Percentiles rank a stretch among this genome's conserved stretches.
These are phyloP conservation scores for Sechiopsis laciniata DNA, from an alignment of 306 rosid species.

Conservation along the genomic window DNA sequence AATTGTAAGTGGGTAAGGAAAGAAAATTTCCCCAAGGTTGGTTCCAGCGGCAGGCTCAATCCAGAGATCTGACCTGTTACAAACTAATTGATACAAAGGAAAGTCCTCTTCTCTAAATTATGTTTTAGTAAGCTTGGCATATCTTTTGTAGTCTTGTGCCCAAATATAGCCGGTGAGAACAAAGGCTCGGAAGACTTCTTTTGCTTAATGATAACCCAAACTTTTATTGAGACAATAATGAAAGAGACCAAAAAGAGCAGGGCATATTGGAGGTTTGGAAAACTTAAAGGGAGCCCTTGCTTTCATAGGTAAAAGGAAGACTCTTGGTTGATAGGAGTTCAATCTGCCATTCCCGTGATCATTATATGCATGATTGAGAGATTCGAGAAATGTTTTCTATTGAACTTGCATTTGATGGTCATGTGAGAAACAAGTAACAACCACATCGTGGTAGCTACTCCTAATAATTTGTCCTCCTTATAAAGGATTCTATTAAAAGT, in stretches of 20 bases:
- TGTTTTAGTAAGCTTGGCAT: not conserved
- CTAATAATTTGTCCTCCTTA: not conserved
- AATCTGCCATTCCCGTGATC: not conserved
- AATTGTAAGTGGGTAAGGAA: conserved; percentile 6
- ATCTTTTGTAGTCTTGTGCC: not conserved
- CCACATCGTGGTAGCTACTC: not conserved
- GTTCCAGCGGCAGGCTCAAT: not conserved
- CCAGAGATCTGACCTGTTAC: not conserved
- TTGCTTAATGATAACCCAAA: too few relatives aligned
- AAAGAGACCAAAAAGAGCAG: too few relatives aligned
- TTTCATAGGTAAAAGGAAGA: not conserved
- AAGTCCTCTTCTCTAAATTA: not conserved
- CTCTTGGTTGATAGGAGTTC: not conserved
- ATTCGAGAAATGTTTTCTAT: not conserved
- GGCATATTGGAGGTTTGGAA: too few relatives aligned
- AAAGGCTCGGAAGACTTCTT: not conserved
- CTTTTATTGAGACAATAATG: too few relatives aligned
- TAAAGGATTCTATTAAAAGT: not conserved
- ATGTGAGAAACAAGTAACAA: conserved; percentile 3
- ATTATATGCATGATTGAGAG: conserved; percentile 3
- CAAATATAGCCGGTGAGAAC: conserved; percentile 4
- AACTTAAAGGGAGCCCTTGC: not conserved
- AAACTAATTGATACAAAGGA: conserved; percentile 6
- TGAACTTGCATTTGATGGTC: not conserved
- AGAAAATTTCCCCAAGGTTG: not conserved